Conservation (phyloP, 192 early-diverging fungal species). For the Mycoemilia scoparia region DNA sequence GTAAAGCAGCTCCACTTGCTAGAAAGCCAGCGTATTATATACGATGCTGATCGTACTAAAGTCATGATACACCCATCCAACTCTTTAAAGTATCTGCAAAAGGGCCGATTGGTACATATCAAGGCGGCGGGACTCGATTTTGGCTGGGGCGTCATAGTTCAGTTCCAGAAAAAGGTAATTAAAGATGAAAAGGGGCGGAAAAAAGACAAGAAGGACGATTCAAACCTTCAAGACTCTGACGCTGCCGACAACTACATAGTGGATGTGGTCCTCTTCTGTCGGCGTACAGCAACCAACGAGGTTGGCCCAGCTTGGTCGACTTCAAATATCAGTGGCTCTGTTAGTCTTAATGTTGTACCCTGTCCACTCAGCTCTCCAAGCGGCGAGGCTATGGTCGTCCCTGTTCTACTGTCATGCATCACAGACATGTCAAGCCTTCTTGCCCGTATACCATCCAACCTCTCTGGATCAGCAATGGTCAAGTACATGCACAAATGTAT, state of each 20-base stretch:
- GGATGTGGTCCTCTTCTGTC: conserved; percentile 72
- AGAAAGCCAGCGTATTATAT: conserved; percentile 44
- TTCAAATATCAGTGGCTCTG: conserved; percentile 5
- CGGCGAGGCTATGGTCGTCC: conserved; percentile 51
- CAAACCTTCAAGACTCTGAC: conserved; percentile 13
- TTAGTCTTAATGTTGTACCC: conserved; percentile 21
- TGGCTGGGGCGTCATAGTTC: conserved; percentile 84
- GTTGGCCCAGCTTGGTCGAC: conserved; percentile 11
- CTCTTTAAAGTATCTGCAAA: conserved; percentile 66
- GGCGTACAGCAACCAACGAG: conserved; percentile 5
- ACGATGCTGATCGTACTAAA: conserved; percentile 43
- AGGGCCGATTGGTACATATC: conserved; percentile 60
- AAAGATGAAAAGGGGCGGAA: conserved; percentile 5
- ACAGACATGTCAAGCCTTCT: conserved; percentile 57
- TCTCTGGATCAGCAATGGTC: conserved; percentile 36
- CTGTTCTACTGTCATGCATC: conserved; percentile 54
- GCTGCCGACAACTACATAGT: conserved; percentile 49
- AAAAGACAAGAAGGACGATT: conserved; percentile 10
- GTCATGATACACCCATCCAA: conserved; percentile 70
- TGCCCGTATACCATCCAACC: conserved; percentile 49
- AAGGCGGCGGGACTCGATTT: conserved; percentile 48
- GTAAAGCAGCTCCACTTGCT: conserved; percentile 62
- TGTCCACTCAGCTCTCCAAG: conserved; percentile 23
- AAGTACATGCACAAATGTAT: conserved; percentile 43
- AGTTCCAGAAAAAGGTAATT: conserved; percentile 36